Base-by-base conservation (phyloP, 371 early-diverging fungal genomes). In the Capniomyces stellatus region DNA sequence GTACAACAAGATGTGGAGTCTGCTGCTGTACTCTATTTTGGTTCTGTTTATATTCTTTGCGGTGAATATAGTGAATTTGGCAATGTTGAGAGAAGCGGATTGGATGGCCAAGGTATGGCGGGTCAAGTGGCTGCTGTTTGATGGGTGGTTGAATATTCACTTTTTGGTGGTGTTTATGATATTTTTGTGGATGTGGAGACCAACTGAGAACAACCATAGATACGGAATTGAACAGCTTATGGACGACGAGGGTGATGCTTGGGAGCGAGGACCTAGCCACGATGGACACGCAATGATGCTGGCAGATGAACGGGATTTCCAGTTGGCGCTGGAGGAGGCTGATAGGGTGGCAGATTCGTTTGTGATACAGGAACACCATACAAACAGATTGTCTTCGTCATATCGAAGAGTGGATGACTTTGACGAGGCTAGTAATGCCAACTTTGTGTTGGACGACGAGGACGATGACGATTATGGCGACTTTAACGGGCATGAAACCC, bases 171-270 rank as follows among this genome's bases (percentile, higher is more conserved):
- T 85, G 1, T 84, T 90, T 58, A 62, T 78, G 1, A 67, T 75
- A 13, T 87, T 96, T 58, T 70, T 81, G 21, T 70, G 82, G 29
- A 71, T 91, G 54, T 96, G 97, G 97, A 66, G 92, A 52, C 97
- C 97, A 2, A 94, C 95, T 0, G 71, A 66, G 21, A 84, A 92
- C 62, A 96, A 96, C 66, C 78, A 83, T 53, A 76, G 93, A 30
- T 87, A 82, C 60, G 82, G 81, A 12, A 63, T 81, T 21, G 76
- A 78, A 39, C 66, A 70, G 46, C 56, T 70, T 39, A 67, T 67
- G 2, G 57, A 61, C 25, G 59, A 64, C 22, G 70, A 70, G 29
- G 52, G 54, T 13, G 68, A 56, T 42, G 70, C 70, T 6, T 54
- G 57, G 2, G 69, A 66, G 30, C 64, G 70, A 49, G 49, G 49